A percentile compares a stretch with the other conserved stretches of the same genome.
These are phyloP conservation scores for Cladophialophora psammophila DNA, from an alignment of 2,329 filamentous ascomycete genomes.

Conservation along the genomic window DNA sequence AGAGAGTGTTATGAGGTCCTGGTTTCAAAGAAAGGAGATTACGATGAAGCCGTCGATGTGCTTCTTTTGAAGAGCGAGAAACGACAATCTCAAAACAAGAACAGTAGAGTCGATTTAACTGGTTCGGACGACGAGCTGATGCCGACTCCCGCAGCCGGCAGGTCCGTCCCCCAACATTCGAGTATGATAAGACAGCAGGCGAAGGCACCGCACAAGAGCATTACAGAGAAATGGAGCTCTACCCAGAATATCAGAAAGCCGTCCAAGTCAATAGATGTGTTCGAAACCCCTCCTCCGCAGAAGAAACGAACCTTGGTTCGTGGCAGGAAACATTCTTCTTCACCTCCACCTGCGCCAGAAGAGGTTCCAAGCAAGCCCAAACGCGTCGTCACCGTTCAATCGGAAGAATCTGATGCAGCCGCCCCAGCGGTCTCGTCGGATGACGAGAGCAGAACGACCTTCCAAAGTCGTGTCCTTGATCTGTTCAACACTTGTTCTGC, in stretches of 20 bases:
- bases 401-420: slow-evolving; percentile 54
- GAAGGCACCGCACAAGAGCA: slow-evolving; percentile 61
- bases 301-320: slow-evolving; percentile 56
- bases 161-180: slow-evolving; percentile 46
- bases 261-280: slow-evolving; percentile 36
- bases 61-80: slow-evolving; percentile 52
- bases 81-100: slow-evolving; percentile 33
- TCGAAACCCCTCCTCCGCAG: slow-evolving; percentile 39
- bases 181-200: slow-evolving; percentile 52
- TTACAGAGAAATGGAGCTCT: slow-evolving; percentile 66
- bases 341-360: slow-evolving; percentile 38
- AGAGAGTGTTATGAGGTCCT: slow-evolving; percentile 60
- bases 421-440: slow-evolving; percentile 50
- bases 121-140: slow-evolving; percentile 53
- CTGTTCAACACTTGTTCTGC: slow-evolving; percentile 83
- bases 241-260: slow-evolving; percentile 50
- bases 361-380: slow-evolving; percentile 33
- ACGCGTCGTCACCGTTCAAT: slow-evolving; percentile 45
- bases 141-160: slow-evolving; percentile 43
- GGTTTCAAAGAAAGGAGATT: slow-evolving; percentile 58
- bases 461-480: slow-evolving; percentile 69
- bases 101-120: slow-evolving; percentile 42
- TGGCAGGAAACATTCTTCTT: slow-evolving; percentile 51
- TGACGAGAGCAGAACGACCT: slow-evolving; percentile 44
- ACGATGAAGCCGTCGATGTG: slow-evolving; percentile 61